Percentiles rank a stretch among this genome's conserved stretches.
Evolutionary conservation across 345 rosid species (phyloP).

Genomic region (Punica granatum): DNA sequence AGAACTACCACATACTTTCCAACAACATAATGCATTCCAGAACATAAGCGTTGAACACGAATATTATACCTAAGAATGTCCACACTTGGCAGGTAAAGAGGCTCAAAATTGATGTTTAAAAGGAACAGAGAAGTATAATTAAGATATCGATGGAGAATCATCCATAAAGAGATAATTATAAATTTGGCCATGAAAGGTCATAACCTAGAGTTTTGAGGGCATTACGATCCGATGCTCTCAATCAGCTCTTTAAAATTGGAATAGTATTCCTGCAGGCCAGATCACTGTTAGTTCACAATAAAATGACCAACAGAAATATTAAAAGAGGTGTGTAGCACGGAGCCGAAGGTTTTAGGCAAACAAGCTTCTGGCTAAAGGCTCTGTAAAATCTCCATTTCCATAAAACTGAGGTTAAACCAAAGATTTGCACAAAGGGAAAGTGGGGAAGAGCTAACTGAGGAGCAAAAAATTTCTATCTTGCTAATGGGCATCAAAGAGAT

Average conservation of each 20-base stretch:
- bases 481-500: not conserved
- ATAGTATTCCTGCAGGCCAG: conserved; percentile 47
- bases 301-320: conserved; percentile 13
- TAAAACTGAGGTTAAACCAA: not conserved
- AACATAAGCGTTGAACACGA: not conserved
- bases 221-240: conserved; percentile 37
- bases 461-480: not conserved
- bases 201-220: conserved; percentile 49
- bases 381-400: not conserved
- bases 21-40: not conserved
- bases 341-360: not conserved
- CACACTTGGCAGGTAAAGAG: not conserved
- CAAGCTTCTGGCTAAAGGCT: not conserved
- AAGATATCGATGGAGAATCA: not conserved
- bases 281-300: conserved; percentile 27
- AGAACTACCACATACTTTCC: not conserved
- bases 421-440: not conserved
- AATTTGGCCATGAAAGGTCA: conserved; percentile 31
- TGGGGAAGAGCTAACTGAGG: not conserved
- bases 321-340: not conserved
- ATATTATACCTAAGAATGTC: not conserved
- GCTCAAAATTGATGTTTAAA: not conserved
- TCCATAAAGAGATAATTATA: conserved; percentile 10
- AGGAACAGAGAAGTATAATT: not conserved
- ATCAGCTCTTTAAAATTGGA: conserved; percentile 51